Conservation (phyloP, 2,329 filamentous ascomycete species). For the Colletotrichum viniferum region DNA sequence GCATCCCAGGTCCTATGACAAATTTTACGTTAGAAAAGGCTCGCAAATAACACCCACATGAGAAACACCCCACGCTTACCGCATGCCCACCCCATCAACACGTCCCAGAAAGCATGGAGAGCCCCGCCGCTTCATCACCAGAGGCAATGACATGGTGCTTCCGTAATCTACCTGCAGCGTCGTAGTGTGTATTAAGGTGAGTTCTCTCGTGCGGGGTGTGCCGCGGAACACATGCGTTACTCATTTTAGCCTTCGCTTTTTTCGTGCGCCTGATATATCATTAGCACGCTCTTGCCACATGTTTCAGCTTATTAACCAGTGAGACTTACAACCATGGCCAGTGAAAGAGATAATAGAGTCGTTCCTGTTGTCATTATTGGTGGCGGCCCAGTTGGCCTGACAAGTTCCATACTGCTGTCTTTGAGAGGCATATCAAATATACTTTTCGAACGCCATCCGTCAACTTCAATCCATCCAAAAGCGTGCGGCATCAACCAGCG, state of each 20-base stretch:
- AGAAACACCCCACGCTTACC: background rate
- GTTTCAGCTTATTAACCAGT: background rate
- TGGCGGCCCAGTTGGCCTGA: background rate
- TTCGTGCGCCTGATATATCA: background rate
- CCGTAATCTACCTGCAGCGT: background rate
- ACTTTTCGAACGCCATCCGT: background rate
- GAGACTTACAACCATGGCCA: background rate
- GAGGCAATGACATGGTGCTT: background rate
- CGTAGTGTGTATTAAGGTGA: background rate
- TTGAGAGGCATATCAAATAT: background rate
- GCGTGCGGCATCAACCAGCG: background rate
- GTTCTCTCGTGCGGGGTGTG: background rate
- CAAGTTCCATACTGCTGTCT: background rate
- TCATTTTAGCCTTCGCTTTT: background rate
- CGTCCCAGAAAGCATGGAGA: conserved; percentile 19
- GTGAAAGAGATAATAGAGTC: background rate
- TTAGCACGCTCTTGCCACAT: background rate
- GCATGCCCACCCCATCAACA: background rate
- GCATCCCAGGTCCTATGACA: conserved; percentile 16
- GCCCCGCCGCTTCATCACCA: background rate
- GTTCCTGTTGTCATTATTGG: background rate
- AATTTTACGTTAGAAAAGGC: background rate
- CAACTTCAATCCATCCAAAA: background rate
- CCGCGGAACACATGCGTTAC: background rate
- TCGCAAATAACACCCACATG: background rate